Evolutionary conservation across 2,329 filamentous ascomycete species (phyloP), one percentile per base, ranked within the genome.

Genomic region (Akanthomyces uredinophilus): DNA sequence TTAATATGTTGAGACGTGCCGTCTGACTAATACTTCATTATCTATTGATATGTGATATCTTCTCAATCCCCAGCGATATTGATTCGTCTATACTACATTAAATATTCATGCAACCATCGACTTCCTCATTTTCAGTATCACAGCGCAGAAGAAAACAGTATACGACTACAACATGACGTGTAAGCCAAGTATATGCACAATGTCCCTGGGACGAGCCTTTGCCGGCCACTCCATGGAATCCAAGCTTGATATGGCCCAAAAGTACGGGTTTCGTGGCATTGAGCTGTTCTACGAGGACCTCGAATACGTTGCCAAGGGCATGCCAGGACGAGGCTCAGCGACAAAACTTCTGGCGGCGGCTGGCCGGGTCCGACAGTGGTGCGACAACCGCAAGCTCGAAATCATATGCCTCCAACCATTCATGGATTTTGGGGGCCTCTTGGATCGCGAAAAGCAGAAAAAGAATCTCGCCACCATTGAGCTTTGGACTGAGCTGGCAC

Each of bases 261-360:
- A 79, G 60, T 81, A 89, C 67, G 87, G 86, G 22, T 85, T 91
- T 70, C 73, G 82, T 63, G 89, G 88, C 57, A 83, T 94, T 66
- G 90, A 94, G 71, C 79, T 92, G 22, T 92, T 92, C 77, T 87
- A 88, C 72, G 90, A 94, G 70, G 90, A 94, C 71, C 81, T 94
- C 4, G 77, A 84, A 63, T 84, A 86, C 68, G 70, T 89, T 16
- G 84, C 87, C 29, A 67, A 66, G 67, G 72, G 78, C 1, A 71
- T 81, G 1, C 70, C 78, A 3, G 78, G 78, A 14, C 60, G 65
- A 14, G 67, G 74, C 16, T 47, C 52, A 43, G 2, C 52, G 3
- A 2, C 54, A 18, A 80, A 79, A 66, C 79, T 87, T 44, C 68
- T 89, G 22, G 69, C 77, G 6, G 88, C 88, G 1, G 87, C 89